phyloP scores from a whole-genome alignment of 768 basidiomycete genomes.

The Podaxis sp. region DNA sequence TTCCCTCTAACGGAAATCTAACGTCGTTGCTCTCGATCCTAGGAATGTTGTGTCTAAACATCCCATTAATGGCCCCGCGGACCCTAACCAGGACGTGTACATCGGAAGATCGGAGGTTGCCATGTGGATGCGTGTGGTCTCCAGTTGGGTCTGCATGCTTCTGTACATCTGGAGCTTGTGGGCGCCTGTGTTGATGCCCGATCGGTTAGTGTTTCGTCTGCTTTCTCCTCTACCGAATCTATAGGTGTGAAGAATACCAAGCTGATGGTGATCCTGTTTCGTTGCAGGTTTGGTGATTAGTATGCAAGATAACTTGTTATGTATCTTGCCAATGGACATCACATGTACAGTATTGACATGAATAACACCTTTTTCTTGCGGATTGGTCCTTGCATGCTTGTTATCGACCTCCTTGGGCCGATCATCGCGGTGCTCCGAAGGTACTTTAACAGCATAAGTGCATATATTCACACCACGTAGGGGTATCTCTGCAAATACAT shows the following conservation, averaged over 20 bases:
- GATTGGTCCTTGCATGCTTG: background rate
- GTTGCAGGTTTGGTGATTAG: background rate
- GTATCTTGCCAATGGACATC: background rate
- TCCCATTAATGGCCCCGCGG: slow-evolving; percentile 37
- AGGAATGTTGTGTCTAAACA: slow-evolving; percentile 74
- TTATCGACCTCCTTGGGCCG: background rate
- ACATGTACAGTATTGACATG: background rate
- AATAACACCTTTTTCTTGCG: background rate
- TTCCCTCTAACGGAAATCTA: background rate
- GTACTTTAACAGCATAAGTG: too few relatives aligned
- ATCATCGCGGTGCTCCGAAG: too few relatives aligned
- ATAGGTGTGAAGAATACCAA: background rate
- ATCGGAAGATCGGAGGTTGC: slow-evolving; percentile 95
- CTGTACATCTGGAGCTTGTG: slow-evolving; percentile 85
- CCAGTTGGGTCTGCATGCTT: slow-evolving; percentile 89
- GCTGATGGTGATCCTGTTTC: background rate
- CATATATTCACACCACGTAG: too few relatives aligned
- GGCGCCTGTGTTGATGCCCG: slow-evolving; percentile 88
- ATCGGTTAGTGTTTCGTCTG: slow-evolving; percentile 51
- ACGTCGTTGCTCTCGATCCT: background rate
- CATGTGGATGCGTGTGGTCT: slow-evolving; percentile 99
- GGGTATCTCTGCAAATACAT: too few relatives aligned
- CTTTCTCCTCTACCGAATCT: background rate
- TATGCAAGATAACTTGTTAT: background rate
- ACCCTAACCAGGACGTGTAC: slow-evolving; percentile 72